These are phyloP conservation scores for Xylariales sp. DNA, from an alignment of 2,329 filamentous ascomycete species.

Conservation along the genomic window DNA sequence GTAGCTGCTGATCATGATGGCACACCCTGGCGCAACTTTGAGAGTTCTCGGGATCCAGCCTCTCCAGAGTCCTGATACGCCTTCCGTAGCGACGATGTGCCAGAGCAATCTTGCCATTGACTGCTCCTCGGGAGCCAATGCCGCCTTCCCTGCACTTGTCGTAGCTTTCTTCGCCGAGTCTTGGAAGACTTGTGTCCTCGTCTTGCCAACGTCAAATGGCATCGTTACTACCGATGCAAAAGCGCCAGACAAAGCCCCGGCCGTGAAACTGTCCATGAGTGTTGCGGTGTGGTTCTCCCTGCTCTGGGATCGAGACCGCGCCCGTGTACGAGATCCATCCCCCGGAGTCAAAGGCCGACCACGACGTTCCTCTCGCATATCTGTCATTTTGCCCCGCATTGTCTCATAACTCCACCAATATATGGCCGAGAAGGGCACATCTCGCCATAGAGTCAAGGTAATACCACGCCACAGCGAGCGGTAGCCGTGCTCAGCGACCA, in stretches of 20 bases:
- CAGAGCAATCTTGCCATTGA: constrained; percentile 79
- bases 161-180: constrained; percentile 39
- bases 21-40: constrained; percentile 93
- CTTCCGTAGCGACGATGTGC: constrained; percentile 88
- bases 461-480: constrained; percentile 84
- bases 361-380: constrained; percentile 54
- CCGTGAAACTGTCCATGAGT: constrained; percentile 83
- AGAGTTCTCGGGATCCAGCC: constrained; percentile 89
- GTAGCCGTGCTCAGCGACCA: constrained; percentile 75
- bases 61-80: constrained; percentile 73
- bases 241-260: constrained; percentile 77
- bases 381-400: constrained; percentile 66
- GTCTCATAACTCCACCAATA: constrained; percentile 99
- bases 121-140: constrained; percentile 62
- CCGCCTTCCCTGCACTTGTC: constrained; percentile 20
- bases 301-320: constrained; percentile 53
- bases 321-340: constrained; percentile 30
- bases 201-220: constrained; percentile 97
- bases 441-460: constrained; percentile 88
- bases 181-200: constrained; percentile 78
- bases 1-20: constrained; percentile 99
- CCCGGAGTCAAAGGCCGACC: constrained; percentile 36
- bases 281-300: constrained; percentile 70
- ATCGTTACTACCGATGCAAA: constrained; percentile 85
- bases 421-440: constrained; percentile 93